Conservation (phyloP, 108 stramenopile genomes). For the Epithemia pelagica region DNA sequence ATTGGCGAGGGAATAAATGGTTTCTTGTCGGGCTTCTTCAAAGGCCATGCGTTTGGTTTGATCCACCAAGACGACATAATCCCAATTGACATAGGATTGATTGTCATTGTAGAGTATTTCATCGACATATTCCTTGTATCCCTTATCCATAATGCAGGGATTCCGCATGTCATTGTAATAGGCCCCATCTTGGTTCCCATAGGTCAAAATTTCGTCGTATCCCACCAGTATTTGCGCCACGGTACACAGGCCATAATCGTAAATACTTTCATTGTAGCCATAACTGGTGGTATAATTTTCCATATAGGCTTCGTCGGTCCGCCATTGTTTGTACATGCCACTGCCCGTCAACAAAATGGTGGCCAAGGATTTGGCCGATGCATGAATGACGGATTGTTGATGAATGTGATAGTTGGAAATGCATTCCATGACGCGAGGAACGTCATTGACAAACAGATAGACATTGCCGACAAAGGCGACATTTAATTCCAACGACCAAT, state of each 20-base stretch:
- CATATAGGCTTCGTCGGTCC: constrained; percentile 27
- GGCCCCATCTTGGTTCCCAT: constrained; percentile 22
- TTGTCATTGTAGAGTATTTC: constrained; percentile 1
- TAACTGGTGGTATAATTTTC: constrained; percentile 7
- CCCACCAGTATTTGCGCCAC: constrained; percentile 44
- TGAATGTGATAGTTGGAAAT: constrained; percentile 14
- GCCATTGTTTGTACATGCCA: constrained; percentile 50
- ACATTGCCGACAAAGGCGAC: constrained; percentile 52
- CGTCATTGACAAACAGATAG: constrained; percentile 46
- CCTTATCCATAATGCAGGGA: constrained; percentile 38
- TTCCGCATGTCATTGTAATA: constrained; percentile 40
- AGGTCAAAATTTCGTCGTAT: constrained; percentile 19
- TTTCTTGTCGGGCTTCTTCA: constrained; percentile 22
- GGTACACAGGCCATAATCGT: constrained; percentile 51
- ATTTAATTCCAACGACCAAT: constrained; percentile 6
- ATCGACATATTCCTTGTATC: constrained; percentile 23
- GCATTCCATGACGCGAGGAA: constrained; percentile 37
- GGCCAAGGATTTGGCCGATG: constrained; percentile 14
- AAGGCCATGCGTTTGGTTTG: constrained; percentile 38
- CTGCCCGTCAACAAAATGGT: constrained; percentile 38
- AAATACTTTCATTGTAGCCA: constrained; percentile 19
- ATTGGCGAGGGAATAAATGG: constrained; percentile 28
- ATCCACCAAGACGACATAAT: constrained; percentile 46
- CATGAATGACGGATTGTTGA: constrained; percentile 46
- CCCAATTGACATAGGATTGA: constrained; percentile 14